Conservation (phyloP, 345 rosid species). For the Citropsis articulata region DNA sequence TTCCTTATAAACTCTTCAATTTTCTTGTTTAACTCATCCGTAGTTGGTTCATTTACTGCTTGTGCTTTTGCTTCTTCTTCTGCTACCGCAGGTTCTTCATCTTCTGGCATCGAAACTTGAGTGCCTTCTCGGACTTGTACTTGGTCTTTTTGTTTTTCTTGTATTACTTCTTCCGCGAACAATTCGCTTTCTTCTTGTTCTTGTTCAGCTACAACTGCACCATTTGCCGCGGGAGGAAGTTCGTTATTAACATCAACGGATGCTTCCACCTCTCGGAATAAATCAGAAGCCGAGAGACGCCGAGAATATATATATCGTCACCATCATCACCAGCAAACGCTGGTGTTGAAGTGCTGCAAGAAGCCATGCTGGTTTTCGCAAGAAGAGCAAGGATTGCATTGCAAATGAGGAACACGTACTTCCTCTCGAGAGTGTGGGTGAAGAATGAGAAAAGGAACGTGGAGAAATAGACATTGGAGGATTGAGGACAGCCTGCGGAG, state of each 20-base stretch:
- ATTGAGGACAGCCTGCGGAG: conserved; percentile 32
- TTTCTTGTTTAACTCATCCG: conserved; percentile 49
- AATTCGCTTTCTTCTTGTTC: conserved; percentile 9
- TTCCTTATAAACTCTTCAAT: conserved; percentile 64
- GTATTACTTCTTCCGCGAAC: neutral
- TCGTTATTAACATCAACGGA: neutral
- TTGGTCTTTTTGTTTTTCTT: neutral
- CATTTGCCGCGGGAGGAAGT: neutral
- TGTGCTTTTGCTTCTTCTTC: neutral
- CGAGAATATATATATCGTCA: no score
- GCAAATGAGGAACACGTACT: conserved; percentile 53
- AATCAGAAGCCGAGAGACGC: neutral
- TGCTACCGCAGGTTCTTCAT: neutral
- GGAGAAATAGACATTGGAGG: conserved; percentile 35
- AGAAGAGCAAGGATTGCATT: conserved; percentile 59
- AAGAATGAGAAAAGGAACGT: conserved; percentile 34
- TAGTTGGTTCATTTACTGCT: conserved; percentile 28
- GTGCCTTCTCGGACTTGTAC: conserved; percentile 4
- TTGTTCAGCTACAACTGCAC: neutral
- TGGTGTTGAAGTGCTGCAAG: conserved; percentile 6
- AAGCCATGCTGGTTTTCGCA: conserved; percentile 21
- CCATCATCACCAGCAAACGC: neutral
- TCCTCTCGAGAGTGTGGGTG: conserved; percentile 38
- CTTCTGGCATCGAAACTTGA: neutral
- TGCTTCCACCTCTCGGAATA: neutral